Base-by-base conservation (phyloP, 371 early-diverging fungal species). In the Entomophthora muscae region DNA sequence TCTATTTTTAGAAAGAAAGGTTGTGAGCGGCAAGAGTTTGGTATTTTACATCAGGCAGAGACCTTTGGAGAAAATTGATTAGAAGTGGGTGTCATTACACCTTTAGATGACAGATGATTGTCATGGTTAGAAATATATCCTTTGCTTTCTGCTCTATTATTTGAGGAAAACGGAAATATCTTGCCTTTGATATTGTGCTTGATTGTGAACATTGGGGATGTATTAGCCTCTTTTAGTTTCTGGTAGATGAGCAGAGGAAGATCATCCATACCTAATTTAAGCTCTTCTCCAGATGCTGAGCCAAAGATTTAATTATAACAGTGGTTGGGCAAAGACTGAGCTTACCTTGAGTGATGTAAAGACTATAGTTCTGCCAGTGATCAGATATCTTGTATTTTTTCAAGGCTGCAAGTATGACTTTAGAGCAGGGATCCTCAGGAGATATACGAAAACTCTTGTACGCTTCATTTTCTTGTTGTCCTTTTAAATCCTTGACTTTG, bases 381-480 rank as follows among this genome's bases (percentile, higher is more conserved):
- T 89, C 91, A 33, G 70, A 68, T 24, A 97, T 86, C 67, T 93
- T 91, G 76, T 92, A 95, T 72, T 93, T 93, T 63, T 85, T 85
- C 53, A 97, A 73, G 0, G 90, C 88, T 7, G 85, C 86, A 2
- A 83, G 86, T 21, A 97, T 76, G 5, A 95, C 86, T 68, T 87
- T 89, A 32, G 83, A 77, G 67, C 93, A 89, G 5, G 89, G 80
- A 66, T 94, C 94, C 32, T 84, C 86, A 23, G 82, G 70, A 52
- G 85, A 79, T 12, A 95, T 81, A 32, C 87, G 81, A 61, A 94
- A 89, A 55, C 83, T 85, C 73, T 93, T 93, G 72, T 88, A 92
- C 1, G 88, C 75, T 68, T 90, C 89, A 32, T 75, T 75, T 57
- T 85, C 83, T 2, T 86, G 78, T 67, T 70, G 64, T 30, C 78